Evolutionary conservation across 495 filamentous ascomycete species (phyloP).

Genomic region (Hypoxylon trugodes): DNA sequence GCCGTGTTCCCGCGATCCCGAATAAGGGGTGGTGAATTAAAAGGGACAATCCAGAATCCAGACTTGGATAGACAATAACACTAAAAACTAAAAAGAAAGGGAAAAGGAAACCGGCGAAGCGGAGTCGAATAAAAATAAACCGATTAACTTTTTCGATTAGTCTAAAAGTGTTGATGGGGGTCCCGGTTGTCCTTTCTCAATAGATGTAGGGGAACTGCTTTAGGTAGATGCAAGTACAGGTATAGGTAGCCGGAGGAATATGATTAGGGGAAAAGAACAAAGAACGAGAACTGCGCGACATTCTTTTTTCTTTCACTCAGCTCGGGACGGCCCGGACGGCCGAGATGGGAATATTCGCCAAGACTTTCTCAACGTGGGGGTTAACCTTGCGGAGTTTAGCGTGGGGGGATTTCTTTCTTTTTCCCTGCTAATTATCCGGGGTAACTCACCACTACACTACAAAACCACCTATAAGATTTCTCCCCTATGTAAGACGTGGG

Average conservation of each 20-base stretch:
- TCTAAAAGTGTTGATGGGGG: too few relatives aligned
- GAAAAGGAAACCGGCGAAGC: conserved; percentile 19
- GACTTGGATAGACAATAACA: too few relatives aligned
- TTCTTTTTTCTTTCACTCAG: conserved; percentile 72
- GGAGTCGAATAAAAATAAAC: too few relatives aligned
- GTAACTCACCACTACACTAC: conserved; percentile 23
- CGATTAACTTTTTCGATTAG: too few relatives aligned
- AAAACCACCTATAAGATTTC: background rate
- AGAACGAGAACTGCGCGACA: conserved; percentile 81
- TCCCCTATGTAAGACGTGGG: conserved; percentile 21
- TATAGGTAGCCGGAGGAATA: background rate
- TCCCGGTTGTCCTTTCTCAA: conserved; percentile 39
- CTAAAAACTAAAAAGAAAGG: too few relatives aligned
- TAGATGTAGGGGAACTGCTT: conserved; percentile 53
- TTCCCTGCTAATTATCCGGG: conserved; percentile 32
- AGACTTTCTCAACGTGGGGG: conserved; percentile 32
- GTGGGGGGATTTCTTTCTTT: conserved; percentile 28
- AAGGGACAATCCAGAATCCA: conserved; percentile 5
- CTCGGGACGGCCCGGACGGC: conserved; percentile 55
- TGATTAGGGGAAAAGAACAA: background rate
- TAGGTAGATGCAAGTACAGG: too few relatives aligned
- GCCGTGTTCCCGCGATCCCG: conserved; percentile 12
- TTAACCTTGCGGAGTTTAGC: conserved; percentile 18
- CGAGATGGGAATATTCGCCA: conserved; percentile 35
- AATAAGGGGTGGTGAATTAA: too few relatives aligned